Evolutionary conservation across 129 eudicot species (phyloP), one percentile per base, ranked within the genome.

Genomic region (Silybum marianum): DNA sequence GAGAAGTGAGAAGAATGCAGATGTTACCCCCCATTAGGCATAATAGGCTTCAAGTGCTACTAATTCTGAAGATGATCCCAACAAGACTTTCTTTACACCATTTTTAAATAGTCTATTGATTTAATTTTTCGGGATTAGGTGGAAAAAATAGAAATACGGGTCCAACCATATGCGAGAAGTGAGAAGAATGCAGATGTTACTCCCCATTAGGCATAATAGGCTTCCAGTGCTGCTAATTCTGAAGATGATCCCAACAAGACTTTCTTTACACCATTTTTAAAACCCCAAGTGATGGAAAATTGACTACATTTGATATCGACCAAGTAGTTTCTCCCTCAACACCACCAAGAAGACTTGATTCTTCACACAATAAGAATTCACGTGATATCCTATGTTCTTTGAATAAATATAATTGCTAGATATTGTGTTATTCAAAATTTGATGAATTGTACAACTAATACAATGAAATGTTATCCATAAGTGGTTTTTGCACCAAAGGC

Each of bases 311-410:
- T 70, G 67, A 75, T 22, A 36, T 71, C 22, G 73, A 42, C 2
- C 60, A 78, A 19, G 22, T 72, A 5, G 12, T 51, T 34, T 65
- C 81, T 67, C 81, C 88, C 3, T 72, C 74, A 71, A 84, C 88
- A 10, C 89, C 88, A 14, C 85, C 86, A 10, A 90, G 92, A 82
- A 88, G 92, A 78, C 86, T 90, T 14, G 96, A 90, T 81, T 68
- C 83, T n/a, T 88, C 89, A 39, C 85, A 87, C 18, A 88, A 88
- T 18, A 90, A 89, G 62, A 82, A 74, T n/a, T 76, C 91, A 84
- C 97, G 97, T 95, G 82, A 80, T 46, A 7, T 62, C 5, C 3
- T 48, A 26, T 14, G 28, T 44, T 23, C 38, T 10, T 34, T 70
- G 40, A 30, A 26, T 26, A 26, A 12, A n/a, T n/a, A n/a, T n/a